Percentiles rank a stretch among this genome's conserved stretches.
Conservation (phyloP, 1,139 yeast genomes). For the Scheffersomyces segobiensis region DNA sequence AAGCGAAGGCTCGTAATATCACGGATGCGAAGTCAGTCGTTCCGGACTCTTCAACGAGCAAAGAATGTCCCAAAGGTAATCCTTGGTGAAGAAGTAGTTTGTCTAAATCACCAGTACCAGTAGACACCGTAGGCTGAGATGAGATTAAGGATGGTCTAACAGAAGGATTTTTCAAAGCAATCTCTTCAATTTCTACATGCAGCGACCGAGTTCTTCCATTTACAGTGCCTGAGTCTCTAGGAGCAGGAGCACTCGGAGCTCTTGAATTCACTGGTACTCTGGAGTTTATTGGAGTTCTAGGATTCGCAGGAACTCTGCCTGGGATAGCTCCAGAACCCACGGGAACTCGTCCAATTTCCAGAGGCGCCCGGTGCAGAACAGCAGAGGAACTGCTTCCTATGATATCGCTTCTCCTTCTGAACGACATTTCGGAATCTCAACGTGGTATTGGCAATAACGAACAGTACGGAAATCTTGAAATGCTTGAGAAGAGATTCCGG, state of each 20-base stretch:
- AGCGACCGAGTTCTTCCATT: slow-evolving; percentile 1
- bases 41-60: slow-evolving; percentile 80
- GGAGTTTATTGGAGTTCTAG: slow-evolving; percentile 1
- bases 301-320: slow-evolving; percentile 3
- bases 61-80: slow-evolving; percentile 71
- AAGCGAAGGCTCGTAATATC: slow-evolving; percentile 65
- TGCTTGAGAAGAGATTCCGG: background rate
- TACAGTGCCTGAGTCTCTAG: background rate
- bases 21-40: slow-evolving; percentile 89
- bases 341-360: slow-evolving; percentile 11
- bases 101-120: slow-evolving; percentile 78
- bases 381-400: slow-evolving; percentile 31
- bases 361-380: background rate
- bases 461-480: background rate
- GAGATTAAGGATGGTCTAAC: slow-evolving; percentile 75
- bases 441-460: background rate
- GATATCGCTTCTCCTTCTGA: slow-evolving; percentile 69
- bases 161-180: slow-evolving; percentile 48
- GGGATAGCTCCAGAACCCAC: slow-evolving; percentile 10
- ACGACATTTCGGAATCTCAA: slow-evolving; percentile 49
- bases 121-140: slow-evolving; percentile 73
- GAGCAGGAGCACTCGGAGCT: background rate
- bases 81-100: slow-evolving; percentile 80
- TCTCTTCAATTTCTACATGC: slow-evolving; percentile 9
- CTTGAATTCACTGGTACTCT: background rate